Conservation (phyloP, 164 flowering plant genomes). For the Vitis vinifera region DNA sequence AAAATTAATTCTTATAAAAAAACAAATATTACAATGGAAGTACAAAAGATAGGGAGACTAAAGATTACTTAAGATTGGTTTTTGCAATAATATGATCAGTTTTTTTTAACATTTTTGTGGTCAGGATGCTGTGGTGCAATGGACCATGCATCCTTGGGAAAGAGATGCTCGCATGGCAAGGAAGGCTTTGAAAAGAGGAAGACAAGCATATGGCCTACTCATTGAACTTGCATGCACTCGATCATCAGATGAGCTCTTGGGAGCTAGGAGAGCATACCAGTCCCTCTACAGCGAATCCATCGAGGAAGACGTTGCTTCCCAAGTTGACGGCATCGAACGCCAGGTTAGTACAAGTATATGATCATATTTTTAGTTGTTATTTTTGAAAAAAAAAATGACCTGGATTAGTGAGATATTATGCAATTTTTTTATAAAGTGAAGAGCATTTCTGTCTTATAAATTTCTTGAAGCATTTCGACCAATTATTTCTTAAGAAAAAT, state of each 20-base stretch:
- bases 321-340: constrained; percentile 31
- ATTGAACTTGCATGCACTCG: constrained; percentile 78
- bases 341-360: constrained; percentile 55
- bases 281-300: constrained; percentile 72
- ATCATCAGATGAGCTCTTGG: constrained; percentile 72
- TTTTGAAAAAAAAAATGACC: no score
- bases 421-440: no score
- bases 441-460: no score
- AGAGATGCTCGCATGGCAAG: constrained; percentile 78
- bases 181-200: constrained; percentile 48
- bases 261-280: constrained; percentile 83
- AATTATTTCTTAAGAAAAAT: no score
- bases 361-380: no score
- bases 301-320: constrained; percentile 61
- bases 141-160: constrained; percentile 90
- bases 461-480: no score
- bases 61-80: no score
- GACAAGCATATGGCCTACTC: constrained; percentile 34
- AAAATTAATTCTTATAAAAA: no score
- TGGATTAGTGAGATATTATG: no score
- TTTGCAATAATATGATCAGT: no score
- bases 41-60: no score
- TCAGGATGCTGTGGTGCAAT: constrained; percentile 70
- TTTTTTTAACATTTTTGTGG: neutral
- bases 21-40: no score